These are phyloP conservation scores for Entophlyctis luteolus DNA, from an alignment of 192 early-diverging fungal genomes.

Conservation along the genomic window DNA sequence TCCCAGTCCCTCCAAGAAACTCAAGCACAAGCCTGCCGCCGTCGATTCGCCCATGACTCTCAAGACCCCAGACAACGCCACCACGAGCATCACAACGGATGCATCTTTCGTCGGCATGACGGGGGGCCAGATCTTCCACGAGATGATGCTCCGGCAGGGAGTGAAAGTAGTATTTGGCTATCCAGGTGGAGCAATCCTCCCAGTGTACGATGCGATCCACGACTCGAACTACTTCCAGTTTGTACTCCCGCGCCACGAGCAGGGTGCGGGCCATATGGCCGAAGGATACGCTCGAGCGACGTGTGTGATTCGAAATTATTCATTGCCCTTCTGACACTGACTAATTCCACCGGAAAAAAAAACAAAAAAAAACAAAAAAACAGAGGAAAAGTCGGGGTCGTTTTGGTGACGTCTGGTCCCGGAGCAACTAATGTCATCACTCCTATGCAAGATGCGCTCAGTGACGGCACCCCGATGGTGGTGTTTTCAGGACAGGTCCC, in stretches of 20 bases:
- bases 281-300: conserved; percentile 92
- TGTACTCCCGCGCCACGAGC: conserved; percentile 93
- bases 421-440: conserved; percentile 98
- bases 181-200: conserved; percentile 96
- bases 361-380: too few relatives aligned
- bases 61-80: not conserved
- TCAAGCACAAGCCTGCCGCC: too few relatives aligned
- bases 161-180: conserved; percentile 97
- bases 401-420: conserved; percentile 87
- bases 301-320: conserved; percentile 38
- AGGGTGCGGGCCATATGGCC: conserved; percentile 98
- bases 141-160: conserved; percentile 93
- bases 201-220: conserved; percentile 98
- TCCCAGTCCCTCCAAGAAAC: not conserved
- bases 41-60: conserved; percentile 4
- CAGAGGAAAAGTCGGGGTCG: conserved; percentile 74
- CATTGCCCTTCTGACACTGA: not conserved
- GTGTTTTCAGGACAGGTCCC: conserved; percentile 95
- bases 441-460: conserved; percentile 93
- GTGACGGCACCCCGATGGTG: conserved; percentile 91
- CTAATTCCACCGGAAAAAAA: not conserved
- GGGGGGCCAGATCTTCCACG: conserved; percentile 97
- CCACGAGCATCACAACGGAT: conserved; percentile 8
- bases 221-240: conserved; percentile 94
- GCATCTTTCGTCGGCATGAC: conserved; percentile 85